Evolutionary conservation across 2,329 filamentous ascomycete genomes (phyloP), one percentile per base, ranked within the genome.

Genomic region (Furcasterigmium furcatum): DNA sequence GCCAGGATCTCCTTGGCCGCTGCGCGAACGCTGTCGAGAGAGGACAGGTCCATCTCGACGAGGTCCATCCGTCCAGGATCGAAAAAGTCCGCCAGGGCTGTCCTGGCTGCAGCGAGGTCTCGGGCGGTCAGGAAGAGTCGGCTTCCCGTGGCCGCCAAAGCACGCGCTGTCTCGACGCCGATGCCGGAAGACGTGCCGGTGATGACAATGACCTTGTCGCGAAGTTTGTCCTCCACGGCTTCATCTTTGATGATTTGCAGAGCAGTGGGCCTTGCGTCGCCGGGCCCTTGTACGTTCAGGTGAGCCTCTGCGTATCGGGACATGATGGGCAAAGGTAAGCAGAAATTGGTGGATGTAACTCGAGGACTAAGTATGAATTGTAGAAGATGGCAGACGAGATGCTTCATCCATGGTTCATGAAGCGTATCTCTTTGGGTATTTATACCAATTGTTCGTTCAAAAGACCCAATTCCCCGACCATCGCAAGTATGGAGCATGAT

Each of bases 181-280:
- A 70, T 56, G 1, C 66, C 67, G 1, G 63, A 63, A 3, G 65
- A 65, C 34, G 53, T 55, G 13, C 67, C 67, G 2, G 67, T 70
- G 42, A 70, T 50, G 20, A 72, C 51, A 35, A 67, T 55, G 22
- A 63, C 58, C 51, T 67, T 70, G 41, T 58, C 65, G 5, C 36
- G 24, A 9, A 63, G 53, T 18, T 58, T 65, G 38, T 60, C 61
- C 8, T 59, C 49, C 32, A 55, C 53, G 10, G 51, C 44, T 21
- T 71, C 63, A 43, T 72, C 67, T 22, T 61, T 46, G 40, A 72
- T 47, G 29, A 72, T 63, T 41, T 68, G 60, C 1, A 67, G 41
- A 4, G 68, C 68, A 2, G 68, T 72, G 13, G 69, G 70, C 3
- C 67, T 61, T 21, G 57, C 53, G 48, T 72, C 70, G 2, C 66